Conservation (phyloP, 768 basidiomycete species). For the Termitomyces heimii region DNA sequence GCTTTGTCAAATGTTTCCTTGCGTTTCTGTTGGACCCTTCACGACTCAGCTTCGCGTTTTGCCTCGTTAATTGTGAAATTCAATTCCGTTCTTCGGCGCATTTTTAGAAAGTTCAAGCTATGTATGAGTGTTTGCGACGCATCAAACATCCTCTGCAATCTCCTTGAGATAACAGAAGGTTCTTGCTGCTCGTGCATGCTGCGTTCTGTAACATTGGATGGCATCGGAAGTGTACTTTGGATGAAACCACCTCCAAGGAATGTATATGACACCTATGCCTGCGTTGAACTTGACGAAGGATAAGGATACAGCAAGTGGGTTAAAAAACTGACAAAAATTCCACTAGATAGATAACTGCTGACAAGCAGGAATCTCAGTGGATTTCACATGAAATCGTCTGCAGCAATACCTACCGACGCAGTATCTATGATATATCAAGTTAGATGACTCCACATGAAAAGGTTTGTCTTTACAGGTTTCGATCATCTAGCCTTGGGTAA, state of each 20-base stretch:
- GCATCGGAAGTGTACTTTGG: neutral
- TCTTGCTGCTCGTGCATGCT: no score
- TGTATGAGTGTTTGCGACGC: neutral
- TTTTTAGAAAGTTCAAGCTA: neutral
- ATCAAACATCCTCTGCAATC: neutral
- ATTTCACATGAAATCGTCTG: neutral
- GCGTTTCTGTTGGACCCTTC: neutral
- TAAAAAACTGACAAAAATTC: no score
- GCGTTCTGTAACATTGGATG: neutral
- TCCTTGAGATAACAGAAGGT: no score
- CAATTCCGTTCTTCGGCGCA: neutral
- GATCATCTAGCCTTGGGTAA: no score
- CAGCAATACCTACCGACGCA: neutral
- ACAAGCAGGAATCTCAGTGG: no score
- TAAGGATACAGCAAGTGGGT: no score
- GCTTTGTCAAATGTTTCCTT: neutral
- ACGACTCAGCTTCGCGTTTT: neutral
- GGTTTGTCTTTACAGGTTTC: neutral
- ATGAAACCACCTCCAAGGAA: neutral
- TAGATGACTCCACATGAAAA: neutral
- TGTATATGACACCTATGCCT: neutral
- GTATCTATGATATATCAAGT: neutral
- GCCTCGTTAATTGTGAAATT: constrained; percentile 1
- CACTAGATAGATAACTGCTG: no score
- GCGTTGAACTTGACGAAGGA: no score